Conservation (phyloP, 2,329 filamentous ascomycete genomes). For the Endocalyx cinctus region DNA sequence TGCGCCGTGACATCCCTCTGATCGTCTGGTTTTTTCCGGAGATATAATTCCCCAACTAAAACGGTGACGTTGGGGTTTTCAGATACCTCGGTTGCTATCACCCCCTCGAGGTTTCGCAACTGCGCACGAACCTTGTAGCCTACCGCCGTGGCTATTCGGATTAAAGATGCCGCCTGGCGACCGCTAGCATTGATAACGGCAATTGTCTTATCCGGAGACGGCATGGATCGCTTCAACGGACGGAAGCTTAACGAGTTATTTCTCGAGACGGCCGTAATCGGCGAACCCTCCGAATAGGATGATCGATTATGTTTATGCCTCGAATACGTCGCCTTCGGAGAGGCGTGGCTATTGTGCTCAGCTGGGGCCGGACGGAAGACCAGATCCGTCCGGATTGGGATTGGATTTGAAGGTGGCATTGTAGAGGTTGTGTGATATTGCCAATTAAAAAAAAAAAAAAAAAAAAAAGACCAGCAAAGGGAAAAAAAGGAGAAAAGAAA, state of each 20-base stretch:
- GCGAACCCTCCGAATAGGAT: slow-evolving; percentile 57
- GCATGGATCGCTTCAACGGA: slow-evolving; percentile 54
- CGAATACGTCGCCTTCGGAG: slow-evolving; percentile 20
- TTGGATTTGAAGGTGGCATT: slow-evolving; percentile 28
- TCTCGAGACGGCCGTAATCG: slow-evolving; percentile 44
- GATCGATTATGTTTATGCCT: slow-evolving; percentile 59
- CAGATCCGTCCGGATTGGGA: slow-evolving; percentile 28
- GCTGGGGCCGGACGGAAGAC: slow-evolving; percentile 22
- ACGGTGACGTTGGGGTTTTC: slow-evolving; percentile 71
- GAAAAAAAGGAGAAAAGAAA: no score
- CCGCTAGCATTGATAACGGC: slow-evolving; percentile 95
- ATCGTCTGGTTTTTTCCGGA: slow-evolving; percentile 46
- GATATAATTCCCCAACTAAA: slow-evolving; percentile 61
- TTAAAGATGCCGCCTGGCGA: slow-evolving; percentile 90
- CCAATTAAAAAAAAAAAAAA: neutral
- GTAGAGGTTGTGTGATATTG: no score
- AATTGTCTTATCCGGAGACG: slow-evolving; percentile 69
- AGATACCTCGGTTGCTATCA: slow-evolving; percentile 83
- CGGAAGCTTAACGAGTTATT: slow-evolving; percentile 60
- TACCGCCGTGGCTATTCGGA: slow-evolving; percentile 87
- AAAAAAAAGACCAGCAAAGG: neutral
- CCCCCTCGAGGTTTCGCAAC: slow-evolving; percentile 77
- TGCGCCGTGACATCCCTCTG: slow-evolving; percentile 63
- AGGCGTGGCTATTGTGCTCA: slow-evolving; percentile 23
- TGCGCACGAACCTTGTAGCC: slow-evolving; percentile 93